A percentile compares a stretch with the other conserved stretches of the same genome.
Conservation (phyloP, 352 stramenopile genomes). For the Pythium grandisporangium region DNA sequence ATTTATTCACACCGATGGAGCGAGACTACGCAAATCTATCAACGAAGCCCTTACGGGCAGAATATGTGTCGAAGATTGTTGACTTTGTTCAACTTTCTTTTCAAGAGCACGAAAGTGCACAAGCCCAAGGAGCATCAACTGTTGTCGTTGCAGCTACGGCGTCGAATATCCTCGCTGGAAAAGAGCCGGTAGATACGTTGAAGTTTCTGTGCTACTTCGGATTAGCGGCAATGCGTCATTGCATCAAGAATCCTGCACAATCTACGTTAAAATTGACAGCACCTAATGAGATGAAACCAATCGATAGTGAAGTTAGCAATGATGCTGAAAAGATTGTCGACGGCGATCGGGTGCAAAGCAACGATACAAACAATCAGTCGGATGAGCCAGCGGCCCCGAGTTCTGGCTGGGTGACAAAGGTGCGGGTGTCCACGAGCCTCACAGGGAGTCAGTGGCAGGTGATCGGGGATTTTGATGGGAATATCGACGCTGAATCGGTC, state of each 20-base stretch:
- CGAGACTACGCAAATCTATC: slow-evolving; percentile 54
- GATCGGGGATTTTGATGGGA: slow-evolving; percentile 54
- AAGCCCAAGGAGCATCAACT: slow-evolving; percentile 1
- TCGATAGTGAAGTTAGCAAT: background rate
- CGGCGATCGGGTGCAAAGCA: too few species aligned
- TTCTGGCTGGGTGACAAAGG: slow-evolving; percentile 50
- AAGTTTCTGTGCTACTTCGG: slow-evolving; percentile 66
- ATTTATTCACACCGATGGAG: slow-evolving; percentile 36
- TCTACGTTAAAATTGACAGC: slow-evolving; percentile 1
- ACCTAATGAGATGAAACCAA: background rate
- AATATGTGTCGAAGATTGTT: slow-evolving; percentile 70
- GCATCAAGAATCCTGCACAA: slow-evolving; percentile 16
- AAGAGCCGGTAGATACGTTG: slow-evolving; percentile 66
- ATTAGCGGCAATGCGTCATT: slow-evolving; percentile 45
- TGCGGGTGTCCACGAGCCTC: slow-evolving; percentile 51
- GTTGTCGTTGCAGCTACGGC: slow-evolving; percentile 62
- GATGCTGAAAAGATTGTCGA: too few species aligned
- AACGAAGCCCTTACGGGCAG: slow-evolving; percentile 61
- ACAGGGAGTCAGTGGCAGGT: slow-evolving; percentile 48
- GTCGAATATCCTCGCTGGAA: slow-evolving; percentile 70
- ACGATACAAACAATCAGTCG: slow-evolving; percentile 1
- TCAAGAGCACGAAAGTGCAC: slow-evolving; percentile 14
- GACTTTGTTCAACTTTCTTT: slow-evolving; percentile 65
- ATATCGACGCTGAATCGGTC: slow-evolving; percentile 20
- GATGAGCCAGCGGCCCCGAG: slow-evolving; percentile 4